These are phyloP conservation scores for Scheffersomyces coipomensis DNA, from an alignment of 805 yeast genomes.

Conservation along the genomic window DNA sequence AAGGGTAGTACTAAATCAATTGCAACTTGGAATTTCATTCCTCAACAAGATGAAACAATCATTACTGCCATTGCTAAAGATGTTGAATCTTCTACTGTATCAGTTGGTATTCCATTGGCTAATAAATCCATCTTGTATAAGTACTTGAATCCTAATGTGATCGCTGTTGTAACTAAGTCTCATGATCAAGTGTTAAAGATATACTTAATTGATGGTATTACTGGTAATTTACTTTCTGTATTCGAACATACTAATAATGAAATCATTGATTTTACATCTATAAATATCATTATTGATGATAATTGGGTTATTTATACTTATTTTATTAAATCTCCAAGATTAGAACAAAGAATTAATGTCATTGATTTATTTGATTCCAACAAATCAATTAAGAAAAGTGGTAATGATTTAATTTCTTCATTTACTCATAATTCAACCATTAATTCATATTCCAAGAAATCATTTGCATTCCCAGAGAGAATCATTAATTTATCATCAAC, in stretches of 20 bases:
- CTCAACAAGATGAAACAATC: slow-evolving; percentile 13
- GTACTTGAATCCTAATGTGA: slow-evolving; percentile 69
- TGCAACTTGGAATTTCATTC: slow-evolving; percentile 29
- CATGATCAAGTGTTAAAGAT: slow-evolving; percentile 33
- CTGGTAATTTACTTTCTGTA: slow-evolving; percentile 60
- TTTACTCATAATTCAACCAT: slow-evolving; percentile 36
- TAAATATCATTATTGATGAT: slow-evolving; percentile 69
- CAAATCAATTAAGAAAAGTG: slow-evolving; percentile 10
- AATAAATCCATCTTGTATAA: slow-evolving; percentile 79
- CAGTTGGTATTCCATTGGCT: slow-evolving; percentile 66
- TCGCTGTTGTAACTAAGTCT: slow-evolving; percentile 45
- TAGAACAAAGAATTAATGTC: slow-evolving; percentile 58
- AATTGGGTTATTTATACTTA: slow-evolving; percentile 78
- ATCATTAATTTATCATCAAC: slow-evolving; percentile 51
- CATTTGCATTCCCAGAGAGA: slow-evolving; percentile 63
- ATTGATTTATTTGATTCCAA: slow-evolving; percentile 69
- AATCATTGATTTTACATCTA: slow-evolving; percentile 34
- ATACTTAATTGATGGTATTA: slow-evolving; percentile 61
- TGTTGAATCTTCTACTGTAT: slow-evolving; percentile 30
- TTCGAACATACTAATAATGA: slow-evolving; percentile 40
- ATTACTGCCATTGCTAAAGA: slow-evolving; percentile 17
- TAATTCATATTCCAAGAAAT: slow-evolving; percentile 46
- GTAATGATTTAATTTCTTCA: slow-evolving; percentile 23
- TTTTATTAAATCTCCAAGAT: slow-evolving; percentile 47
- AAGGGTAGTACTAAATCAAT: slow-evolving; percentile 6